Percentiles rank a stretch among this genome's conserved stretches.
These are phyloP conservation scores for Microsporum canis DNA, from an alignment of 2,329 filamentous ascomycete species.

Conservation along the genomic window DNA sequence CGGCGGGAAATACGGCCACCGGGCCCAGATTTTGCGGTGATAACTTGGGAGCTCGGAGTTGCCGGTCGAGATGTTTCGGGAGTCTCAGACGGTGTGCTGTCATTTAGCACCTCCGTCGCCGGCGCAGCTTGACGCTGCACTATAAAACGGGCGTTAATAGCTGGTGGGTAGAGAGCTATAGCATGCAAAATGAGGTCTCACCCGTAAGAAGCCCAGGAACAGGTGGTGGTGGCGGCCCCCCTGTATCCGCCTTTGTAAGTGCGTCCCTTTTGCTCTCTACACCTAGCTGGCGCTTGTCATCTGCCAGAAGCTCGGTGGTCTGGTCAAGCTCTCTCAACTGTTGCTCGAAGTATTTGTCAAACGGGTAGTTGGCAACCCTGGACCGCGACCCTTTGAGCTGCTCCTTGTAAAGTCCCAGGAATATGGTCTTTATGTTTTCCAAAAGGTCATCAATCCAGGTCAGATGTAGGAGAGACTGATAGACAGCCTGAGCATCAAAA, in stretches of 20 bases:
- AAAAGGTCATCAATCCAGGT: constrained; percentile 96
- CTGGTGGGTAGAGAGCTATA: background rate
- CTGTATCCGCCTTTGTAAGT: constrained; percentile 39
- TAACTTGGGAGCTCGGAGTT: constrained; percentile 54
- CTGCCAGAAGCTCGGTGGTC: constrained; percentile 26
- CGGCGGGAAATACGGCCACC: constrained; percentile 68
- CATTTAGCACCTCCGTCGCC: constrained; percentile 43
- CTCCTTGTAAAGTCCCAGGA: constrained; percentile 78
- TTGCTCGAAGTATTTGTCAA: constrained; percentile 90
- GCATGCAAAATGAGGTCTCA: constrained; percentile 14
- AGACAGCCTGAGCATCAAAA: constrained; percentile 60
- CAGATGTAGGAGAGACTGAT: constrained; percentile 86
- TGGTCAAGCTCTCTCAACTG: constrained; percentile 64
- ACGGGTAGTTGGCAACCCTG: constrained; percentile 68
- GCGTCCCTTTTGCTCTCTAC: constrained; percentile 36
- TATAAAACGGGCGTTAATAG: constrained; percentile 10
- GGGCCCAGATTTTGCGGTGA: constrained; percentile 48
- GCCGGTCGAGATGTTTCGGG: constrained; percentile 68
- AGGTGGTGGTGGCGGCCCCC: constrained; percentile 41
- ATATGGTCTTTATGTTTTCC: constrained; percentile 87
- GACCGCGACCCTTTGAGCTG: constrained; percentile 72
- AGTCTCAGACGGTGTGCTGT: constrained; percentile 58
- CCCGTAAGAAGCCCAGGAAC: constrained; percentile 43
- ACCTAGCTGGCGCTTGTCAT: constrained; percentile 34
- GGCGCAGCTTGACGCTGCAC: constrained; percentile 37